Percentiles rank a stretch among this genome's conserved stretches.
These are phyloP conservation scores for Inga laurina DNA, from an alignment of 306 rosid genomes.

Conservation along the genomic window DNA sequence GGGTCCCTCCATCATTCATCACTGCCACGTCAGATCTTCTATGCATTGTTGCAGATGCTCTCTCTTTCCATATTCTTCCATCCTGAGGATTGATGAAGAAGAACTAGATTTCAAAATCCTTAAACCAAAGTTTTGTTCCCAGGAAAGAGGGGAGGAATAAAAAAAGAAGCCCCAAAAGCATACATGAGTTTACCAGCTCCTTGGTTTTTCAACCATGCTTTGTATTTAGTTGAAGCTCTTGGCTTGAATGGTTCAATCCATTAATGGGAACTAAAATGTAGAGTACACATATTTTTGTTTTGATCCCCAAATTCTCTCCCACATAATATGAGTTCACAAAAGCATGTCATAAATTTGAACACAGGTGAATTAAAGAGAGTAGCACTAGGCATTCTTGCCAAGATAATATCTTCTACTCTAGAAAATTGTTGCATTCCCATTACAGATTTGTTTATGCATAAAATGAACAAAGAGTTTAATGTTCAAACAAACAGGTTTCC, in stretches of 20 bases:
- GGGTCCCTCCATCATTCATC: constrained; percentile 67
- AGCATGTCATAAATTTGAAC: background rate
- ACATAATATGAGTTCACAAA: background rate
- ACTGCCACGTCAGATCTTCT: constrained; percentile 77
- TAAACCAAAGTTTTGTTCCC: background rate
- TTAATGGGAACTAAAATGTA: background rate
- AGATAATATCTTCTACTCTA: background rate
- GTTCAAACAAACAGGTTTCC: constrained; percentile 3
- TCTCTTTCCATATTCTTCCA: constrained; percentile 95
- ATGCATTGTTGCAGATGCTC: constrained; percentile 70
- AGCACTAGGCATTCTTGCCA: background rate
- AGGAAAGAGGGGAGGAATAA: background rate
- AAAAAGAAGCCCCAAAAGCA: background rate
- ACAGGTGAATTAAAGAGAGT: background rate
- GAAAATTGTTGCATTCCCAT: constrained; percentile 20
- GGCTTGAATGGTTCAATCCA: constrained; percentile 1
- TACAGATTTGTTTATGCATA: constrained; percentile 1
- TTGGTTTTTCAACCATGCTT: background rate
- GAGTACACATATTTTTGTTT: background rate
- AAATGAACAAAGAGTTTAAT: constrained; percentile 1
- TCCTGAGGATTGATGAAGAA: constrained; percentile 54
- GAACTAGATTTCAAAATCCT: constrained; percentile 36
- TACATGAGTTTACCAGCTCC: background rate
- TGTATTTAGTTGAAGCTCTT: background rate
- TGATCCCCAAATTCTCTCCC: background rate